Evolutionary conservation across 192 early-diverging fungal genomes (phyloP), one percentile per base, ranked within the genome.

Genomic region (Podochytrium sp.): DNA sequence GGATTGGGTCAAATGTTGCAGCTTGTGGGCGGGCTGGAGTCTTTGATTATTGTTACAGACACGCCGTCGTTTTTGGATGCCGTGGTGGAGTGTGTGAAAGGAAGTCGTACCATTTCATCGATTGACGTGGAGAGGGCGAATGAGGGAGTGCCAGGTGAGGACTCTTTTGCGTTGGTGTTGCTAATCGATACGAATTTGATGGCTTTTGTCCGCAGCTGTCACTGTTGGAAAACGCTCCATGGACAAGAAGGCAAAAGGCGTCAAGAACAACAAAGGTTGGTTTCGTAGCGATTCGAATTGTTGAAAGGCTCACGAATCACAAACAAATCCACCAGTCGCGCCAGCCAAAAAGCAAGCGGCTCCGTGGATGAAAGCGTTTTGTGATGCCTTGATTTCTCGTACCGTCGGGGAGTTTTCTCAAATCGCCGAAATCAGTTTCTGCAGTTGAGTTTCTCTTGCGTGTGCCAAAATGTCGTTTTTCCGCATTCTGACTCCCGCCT

Each of bases 331-430:
- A 27, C 32, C 14, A 56, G 37, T 4, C 2, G 32, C 1, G 33
- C 20, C 25, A n/a, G 35, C 5, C 29, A 56, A 52, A 56, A 69
- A 69, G 37, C 49, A 52, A 56, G 49, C 35, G 6, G 10, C 10
- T 20, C 23, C 40, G 14, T 69, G 67, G 67, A 52, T 56, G 67
- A 56, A 52, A n/a, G 16, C 49, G 14, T 41, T 69, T 25, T 69
- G 67, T 6, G 52, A 52, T 10, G 67, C 67, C 6, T 10, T 69
- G 14, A 33, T 56, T 23, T 14, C 30, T 1, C 52, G 67, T 38
- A 52, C 32, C 5, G 7, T 57, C 55, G 37, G 37, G 32, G 10
- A 12, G 4, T 12, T 14, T 6, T 12, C 25, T 4, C 5, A 30
- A 6, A 39, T 35, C 6, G 60, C 10, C 43, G 60, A 62, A 62